phyloP scores from a whole-genome alignment of 2,329 filamentous ascomycete species.

The Cordyceps fumosorosea region DNA sequence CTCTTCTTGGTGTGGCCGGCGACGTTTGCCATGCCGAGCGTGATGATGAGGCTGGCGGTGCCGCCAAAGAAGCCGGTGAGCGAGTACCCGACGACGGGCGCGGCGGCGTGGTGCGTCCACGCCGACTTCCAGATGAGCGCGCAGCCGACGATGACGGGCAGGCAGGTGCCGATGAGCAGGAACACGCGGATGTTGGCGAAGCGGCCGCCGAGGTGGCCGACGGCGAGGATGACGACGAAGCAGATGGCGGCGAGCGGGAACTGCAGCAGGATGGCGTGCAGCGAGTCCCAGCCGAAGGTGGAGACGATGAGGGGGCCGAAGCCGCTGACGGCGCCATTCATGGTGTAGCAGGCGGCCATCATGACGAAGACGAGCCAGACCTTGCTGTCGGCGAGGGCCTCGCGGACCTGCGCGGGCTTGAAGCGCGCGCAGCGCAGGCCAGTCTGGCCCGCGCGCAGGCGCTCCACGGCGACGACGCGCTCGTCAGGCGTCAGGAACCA shows the following conservation, averaged over 20 bases:
- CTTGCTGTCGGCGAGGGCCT: constrained; percentile 34
- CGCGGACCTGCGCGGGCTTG: constrained; percentile 32
- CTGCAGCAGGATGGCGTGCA: constrained; percentile 64
- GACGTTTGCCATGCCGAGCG: constrained; percentile 56
- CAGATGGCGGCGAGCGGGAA: constrained; percentile 68
- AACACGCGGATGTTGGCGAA: constrained; percentile 58
- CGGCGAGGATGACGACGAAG: constrained; percentile 57
- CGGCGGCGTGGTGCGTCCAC: constrained; percentile 58
- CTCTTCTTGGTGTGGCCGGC: constrained; percentile 74
- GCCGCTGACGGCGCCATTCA: constrained; percentile 64
- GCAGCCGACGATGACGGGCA: constrained; percentile 70
- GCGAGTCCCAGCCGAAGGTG: constrained; percentile 59
- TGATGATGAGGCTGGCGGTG: constrained; percentile 54
- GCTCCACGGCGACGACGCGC: constrained; percentile 45
- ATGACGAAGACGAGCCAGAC: constrained; percentile 32
- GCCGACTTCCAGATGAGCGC: constrained; percentile 65
- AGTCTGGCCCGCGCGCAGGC: constrained; percentile 42
- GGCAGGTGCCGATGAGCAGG: constrained; percentile 58
- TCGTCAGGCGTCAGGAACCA: constrained; percentile 19
- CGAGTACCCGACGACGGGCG: constrained; percentile 64
- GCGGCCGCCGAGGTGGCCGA: constrained; percentile 56
- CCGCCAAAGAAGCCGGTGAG: constrained; percentile 68
- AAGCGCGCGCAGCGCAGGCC: constrained; percentile 37
- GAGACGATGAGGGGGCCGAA: constrained; percentile 67
- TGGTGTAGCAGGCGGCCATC: constrained; percentile 57